Evolutionary conservation across 192 early-diverging fungal genomes (phyloP).

Genomic region (Thamnidium elegans): DNA sequence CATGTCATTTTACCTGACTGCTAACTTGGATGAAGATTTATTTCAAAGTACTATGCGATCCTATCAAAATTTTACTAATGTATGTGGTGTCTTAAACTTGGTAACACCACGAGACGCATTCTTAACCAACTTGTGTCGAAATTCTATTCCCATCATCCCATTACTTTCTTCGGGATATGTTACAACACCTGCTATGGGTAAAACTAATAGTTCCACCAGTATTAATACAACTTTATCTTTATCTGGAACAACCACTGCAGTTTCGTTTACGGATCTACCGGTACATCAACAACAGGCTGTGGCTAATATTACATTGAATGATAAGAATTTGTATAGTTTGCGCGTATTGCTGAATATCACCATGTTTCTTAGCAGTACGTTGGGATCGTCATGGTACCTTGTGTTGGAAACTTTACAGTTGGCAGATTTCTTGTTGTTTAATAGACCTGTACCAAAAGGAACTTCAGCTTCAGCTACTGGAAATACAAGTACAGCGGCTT

Average conservation of each 20-base stretch:
- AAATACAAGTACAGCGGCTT: neutral
- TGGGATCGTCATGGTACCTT: conserved; percentile 84
- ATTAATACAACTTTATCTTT: neutral
- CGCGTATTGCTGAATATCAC: conserved; percentile 70
- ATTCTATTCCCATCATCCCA: conserved; percentile 67
- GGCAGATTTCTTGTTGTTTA: conserved; percentile 73
- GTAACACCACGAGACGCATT: conserved; percentile 81
- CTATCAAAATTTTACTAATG: conserved; percentile 71
- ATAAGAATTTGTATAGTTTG: conserved; percentile 77
- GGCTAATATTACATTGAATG: conserved; percentile 52
- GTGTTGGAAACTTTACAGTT: conserved; percentile 87
- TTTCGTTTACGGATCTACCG: conserved; percentile 29
- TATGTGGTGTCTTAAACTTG: conserved; percentile 79
- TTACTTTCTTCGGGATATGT: conserved; percentile 29
- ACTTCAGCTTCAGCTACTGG: neutral
- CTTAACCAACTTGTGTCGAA: conserved; percentile 80
- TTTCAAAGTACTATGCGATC: conserved; percentile 71
- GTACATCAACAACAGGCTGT: conserved; percentile 33
- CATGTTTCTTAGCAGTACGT: conserved; percentile 64
- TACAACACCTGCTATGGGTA: neutral
- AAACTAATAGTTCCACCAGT: conserved; percentile 1
- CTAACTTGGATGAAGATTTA: conserved; percentile 79
- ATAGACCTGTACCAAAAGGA: conserved; percentile 36
- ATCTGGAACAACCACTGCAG: neutral
- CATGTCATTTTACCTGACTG: conserved; percentile 71